A percentile compares a stretch with the other conserved stretches of the same genome.
These are phyloP conservation scores for Rhinocladiella similis DNA, from an alignment of 2,329 filamentous ascomycete genomes.

Conservation along the genomic window DNA sequence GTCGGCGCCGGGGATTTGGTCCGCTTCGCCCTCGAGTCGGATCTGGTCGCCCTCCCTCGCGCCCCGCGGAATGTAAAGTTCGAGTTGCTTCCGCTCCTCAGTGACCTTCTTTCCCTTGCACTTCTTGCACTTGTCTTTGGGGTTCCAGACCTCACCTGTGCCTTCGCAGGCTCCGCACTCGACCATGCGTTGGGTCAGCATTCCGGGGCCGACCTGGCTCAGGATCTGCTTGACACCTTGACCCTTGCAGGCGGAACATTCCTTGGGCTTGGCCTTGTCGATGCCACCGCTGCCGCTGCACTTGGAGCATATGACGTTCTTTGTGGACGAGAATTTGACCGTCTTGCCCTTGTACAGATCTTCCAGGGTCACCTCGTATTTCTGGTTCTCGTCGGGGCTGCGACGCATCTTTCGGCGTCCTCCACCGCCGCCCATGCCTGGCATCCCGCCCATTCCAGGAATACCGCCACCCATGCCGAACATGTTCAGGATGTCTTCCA, in stretches of 20 bases:
- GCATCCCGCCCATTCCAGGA: slow-evolving; percentile 57
- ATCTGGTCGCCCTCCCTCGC: slow-evolving; percentile 78
- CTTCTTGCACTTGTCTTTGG: slow-evolving; percentile 98
- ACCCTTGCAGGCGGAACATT: slow-evolving; percentile 83
- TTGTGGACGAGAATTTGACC: slow-evolving; percentile 92
- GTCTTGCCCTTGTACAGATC: slow-evolving; percentile 99
- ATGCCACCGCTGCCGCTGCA: slow-evolving; percentile 92
- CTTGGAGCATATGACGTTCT: slow-evolving; percentile 82
- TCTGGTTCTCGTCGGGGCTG: slow-evolving; percentile 81
- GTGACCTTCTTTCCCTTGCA: slow-evolving; percentile 91
- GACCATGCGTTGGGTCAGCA: slow-evolving; percentile 78
- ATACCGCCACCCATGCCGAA: slow-evolving; percentile 57
- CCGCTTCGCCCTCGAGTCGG: slow-evolving; percentile 86
- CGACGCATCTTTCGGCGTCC: slow-evolving; percentile 63
- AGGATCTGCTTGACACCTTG: slow-evolving; percentile 73
- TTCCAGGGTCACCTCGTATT: slow-evolving; percentile 87
- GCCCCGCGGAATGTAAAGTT: slow-evolving; percentile 73
- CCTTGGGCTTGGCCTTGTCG: slow-evolving; percentile 80
- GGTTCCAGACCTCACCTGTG: slow-evolving; percentile 82
- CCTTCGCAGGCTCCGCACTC: slow-evolving; percentile 82
- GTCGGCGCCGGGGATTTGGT: slow-evolving; percentile 79
- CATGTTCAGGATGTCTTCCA: slow-evolving; percentile 74
- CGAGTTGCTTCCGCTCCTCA: slow-evolving; percentile 88
- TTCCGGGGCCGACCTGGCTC: slow-evolving; percentile 79
- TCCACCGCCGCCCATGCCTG: slow-evolving; percentile 48